Evolutionary conservation across 495 filamentous ascomycete genomes (phyloP), one percentile per base, ranked within the genome.

Genomic region (Penicillium alfredii): DNA sequence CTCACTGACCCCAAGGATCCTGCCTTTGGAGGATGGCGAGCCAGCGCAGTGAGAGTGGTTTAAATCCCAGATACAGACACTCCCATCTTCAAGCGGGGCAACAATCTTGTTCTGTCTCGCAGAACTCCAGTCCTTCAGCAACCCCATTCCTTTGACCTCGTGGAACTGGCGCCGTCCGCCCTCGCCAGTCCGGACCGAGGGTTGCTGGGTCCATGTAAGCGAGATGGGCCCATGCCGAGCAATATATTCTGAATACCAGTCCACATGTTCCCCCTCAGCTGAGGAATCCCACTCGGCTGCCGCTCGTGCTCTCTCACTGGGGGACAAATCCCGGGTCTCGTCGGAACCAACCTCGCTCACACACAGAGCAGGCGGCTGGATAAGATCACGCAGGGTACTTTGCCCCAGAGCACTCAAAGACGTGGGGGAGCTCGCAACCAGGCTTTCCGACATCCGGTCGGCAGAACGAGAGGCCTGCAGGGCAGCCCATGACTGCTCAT

Each of bases 191-290:
- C 44, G 43, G 12, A 60, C 53, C 10, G 56, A 58, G 10, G 77
- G 75, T 33, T 77, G 69, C 47, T 86, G 75, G 30, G 90, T 65
- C 88, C 88, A 95, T 47, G 71, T 82, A 18, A 85, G 61, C 4
- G 70, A 73, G 18, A 88, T 72, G 0, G 84, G 81, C 0, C 76
- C 87, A 64, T 92, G 74, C 14, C 88, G 72, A 16, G 87, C 85
- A 44, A 90, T 82, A 56, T 85, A 95, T 59, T 95, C 88, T 33
- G 81, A 76, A 47, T 93, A 95, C 80, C 86, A 95, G 33, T 84
- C 75, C 9, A 84, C 66, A 38, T 68, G 53, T 42, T 69, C 65
- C 8, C 64, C 61, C 9, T 81, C 78, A 40, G 82, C 82, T 4
- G 76, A 75, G 2, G 86, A 84, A 44, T 95, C 87, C 88, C 88